Evolutionary conservation across 169 alveolate genomes (phyloP).

Genomic region (Condylostoma magnum): DNA sequence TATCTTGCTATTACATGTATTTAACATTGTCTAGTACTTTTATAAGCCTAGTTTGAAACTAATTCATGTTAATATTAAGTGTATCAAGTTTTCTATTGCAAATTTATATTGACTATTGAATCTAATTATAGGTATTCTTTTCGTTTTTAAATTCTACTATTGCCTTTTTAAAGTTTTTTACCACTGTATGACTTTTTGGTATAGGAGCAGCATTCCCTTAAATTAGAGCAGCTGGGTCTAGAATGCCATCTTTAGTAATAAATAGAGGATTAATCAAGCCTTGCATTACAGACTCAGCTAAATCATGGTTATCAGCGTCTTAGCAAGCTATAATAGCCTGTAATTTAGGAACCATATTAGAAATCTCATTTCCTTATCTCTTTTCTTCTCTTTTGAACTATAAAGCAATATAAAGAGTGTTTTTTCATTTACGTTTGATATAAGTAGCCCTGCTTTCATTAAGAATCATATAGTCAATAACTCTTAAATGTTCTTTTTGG

Average conservation of each 20-base stretch:
- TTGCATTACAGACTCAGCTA: slow-evolving; percentile 21
- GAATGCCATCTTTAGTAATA: slow-evolving; percentile 23
- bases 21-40: no score
- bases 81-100: no score
- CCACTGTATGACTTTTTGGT: slow-evolving; percentile 10
- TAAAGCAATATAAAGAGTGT: background rate
- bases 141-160: no score
- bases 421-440: background rate
- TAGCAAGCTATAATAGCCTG: slow-evolving; percentile 26
- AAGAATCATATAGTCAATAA: no score
- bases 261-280: slow-evolving; percentile 1
- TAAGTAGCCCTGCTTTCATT: no score
- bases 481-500: no score
- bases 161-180: slow-evolving; percentile 1
- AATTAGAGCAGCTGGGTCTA: background rate
- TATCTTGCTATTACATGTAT: no score
- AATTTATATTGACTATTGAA: no score
- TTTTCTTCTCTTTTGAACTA: background rate
- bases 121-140: no score
- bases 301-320: slow-evolving; percentile 12
- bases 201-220: background rate
- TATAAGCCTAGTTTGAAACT: no score
- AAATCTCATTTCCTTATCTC: background rate
- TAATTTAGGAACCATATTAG: background rate
- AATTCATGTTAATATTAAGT: no score